Evolutionary conservation across 108 stramenopile species (phyloP).

Genomic region (Fragilaria crotonensis): DNA sequence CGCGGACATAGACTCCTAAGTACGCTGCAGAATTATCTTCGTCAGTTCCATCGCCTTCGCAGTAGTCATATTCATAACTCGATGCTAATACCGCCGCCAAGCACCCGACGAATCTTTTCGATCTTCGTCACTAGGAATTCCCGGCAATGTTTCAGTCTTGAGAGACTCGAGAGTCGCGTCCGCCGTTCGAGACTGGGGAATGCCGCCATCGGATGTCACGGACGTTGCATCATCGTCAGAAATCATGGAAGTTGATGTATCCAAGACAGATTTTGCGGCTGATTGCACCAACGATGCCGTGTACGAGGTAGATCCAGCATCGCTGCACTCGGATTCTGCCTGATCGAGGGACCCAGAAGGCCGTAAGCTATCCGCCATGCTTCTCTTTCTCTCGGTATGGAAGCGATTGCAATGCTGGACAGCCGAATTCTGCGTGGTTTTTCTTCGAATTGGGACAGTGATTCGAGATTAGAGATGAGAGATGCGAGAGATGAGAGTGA

Average conservation of each 20-base stretch:
- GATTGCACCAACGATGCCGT: slow-evolving; percentile 36
- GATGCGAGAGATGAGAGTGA: no score
- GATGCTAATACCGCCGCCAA: slow-evolving; percentile 69
- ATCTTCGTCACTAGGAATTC: slow-evolving; percentile 50
- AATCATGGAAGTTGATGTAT: slow-evolving; percentile 27
- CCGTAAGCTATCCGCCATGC: neutral
- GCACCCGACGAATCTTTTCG: slow-evolving; percentile 60
- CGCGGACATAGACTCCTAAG: slow-evolving; percentile 9
- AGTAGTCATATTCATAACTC: slow-evolving; percentile 49
- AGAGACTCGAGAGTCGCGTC: slow-evolving; percentile 14
- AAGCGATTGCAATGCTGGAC: no score
- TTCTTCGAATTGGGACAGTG: no score
- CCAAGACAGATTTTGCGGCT: slow-evolving; percentile 44
- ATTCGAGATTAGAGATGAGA: no score
- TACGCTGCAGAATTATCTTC: slow-evolving; percentile 18
- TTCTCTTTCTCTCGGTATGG: neutral
- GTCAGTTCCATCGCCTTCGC: neutral
- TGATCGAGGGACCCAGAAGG: neutral
- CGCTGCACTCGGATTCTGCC: neutral
- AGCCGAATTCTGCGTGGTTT: no score
- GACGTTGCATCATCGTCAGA: slow-evolving; percentile 8
- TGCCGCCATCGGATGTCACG: neutral
- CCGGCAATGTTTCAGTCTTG: slow-evolving; percentile 20
- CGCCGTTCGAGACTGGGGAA: neutral
- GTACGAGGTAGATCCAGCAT: slow-evolving; percentile 1